phyloP scores from a whole-genome alignment of 805 yeast species.

The Kodamaea hsintzibuensis region DNA sequence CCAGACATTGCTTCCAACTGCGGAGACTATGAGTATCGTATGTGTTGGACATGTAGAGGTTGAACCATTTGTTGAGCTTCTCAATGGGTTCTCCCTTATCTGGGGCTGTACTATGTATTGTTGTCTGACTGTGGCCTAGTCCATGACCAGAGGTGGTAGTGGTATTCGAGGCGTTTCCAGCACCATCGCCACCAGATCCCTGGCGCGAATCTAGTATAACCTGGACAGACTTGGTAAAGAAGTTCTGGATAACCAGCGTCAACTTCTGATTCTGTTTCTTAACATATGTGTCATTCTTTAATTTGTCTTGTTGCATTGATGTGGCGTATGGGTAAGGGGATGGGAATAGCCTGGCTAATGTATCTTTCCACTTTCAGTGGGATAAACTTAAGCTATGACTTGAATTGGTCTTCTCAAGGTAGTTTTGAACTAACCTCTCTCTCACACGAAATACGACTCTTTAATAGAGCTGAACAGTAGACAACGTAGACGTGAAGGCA shows the following conservation, averaged over 20 bases:
- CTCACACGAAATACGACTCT: too few relatives aligned
- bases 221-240: constrained; percentile 63
- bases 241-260: constrained; percentile 54
- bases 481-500: neutral
- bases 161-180: neutral
- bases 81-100: constrained; percentile 13
- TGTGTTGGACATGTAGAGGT: constrained; percentile 46
- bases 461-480: neutral
- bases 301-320: constrained; percentile 4
- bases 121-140: neutral
- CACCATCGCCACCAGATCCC: neutral
- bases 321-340: neutral
- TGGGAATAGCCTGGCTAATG: neutral
- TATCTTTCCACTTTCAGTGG: too few relatives aligned
- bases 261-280: constrained; percentile 34
- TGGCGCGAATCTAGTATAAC: constrained; percentile 51
- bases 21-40: constrained; percentile 46
- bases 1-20: constrained; percentile 55
- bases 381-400: too few relatives aligned
- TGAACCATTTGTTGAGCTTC: constrained; percentile 63
- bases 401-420: too few relatives aligned
- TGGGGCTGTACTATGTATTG: neutral
- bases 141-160: neutral
- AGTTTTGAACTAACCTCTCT: too few relatives aligned
- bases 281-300: constrained; percentile 12